Evolutionary conservation across 176 grass and related monocot species (phyloP).

Genomic region (Chloris gayana): DNA sequence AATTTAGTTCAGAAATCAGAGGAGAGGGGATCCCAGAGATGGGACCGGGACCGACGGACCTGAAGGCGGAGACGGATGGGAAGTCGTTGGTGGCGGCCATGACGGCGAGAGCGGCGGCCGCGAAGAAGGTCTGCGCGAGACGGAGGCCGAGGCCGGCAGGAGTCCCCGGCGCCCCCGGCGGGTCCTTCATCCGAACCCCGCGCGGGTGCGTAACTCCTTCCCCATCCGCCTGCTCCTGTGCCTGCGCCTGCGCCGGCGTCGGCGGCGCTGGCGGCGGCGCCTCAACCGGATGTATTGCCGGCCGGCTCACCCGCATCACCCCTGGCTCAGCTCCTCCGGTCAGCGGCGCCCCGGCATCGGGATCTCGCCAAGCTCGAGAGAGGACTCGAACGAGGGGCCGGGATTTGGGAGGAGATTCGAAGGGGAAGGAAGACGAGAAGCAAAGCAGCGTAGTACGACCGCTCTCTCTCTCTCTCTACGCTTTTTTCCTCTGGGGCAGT

Average conservation of each 20-base stretch:
- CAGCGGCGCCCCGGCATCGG: constrained; percentile 14
- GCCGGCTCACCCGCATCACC: constrained; percentile 71
- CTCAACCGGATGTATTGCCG: constrained; percentile 89
- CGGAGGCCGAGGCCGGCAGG: constrained; percentile 67
- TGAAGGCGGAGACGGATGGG: constrained; percentile 85
- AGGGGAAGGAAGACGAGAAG: neutral
- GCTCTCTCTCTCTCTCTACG: neutral
- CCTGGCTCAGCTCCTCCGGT: neutral
- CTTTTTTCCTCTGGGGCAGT: neutral
- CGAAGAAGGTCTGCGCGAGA: constrained; percentile 67
- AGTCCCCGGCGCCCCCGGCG: constrained; percentile 72
- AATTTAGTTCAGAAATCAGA: neutral
- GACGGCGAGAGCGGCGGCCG: constrained; percentile 66
- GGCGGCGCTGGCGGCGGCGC: constrained; percentile 63
- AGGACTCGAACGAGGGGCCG: neutral
- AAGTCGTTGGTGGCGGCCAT: constrained; percentile 90
- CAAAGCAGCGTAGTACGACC: neutral
- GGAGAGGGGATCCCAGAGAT: neutral
- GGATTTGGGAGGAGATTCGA: constrained; percentile 36
- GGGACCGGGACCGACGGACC: constrained; percentile 35
- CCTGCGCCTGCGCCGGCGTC: constrained; percentile 43
- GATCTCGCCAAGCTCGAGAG: constrained; percentile 12
- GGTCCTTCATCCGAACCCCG: constrained; percentile 74
- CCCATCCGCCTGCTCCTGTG: neutral
- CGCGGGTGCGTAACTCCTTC: constrained; percentile 41